A percentile compares a stretch with the other conserved stretches of the same genome.
phyloP scores from a whole-genome alignment of 2,329 filamentous ascomycete genomes.

The Didymella pinodella region DNA sequence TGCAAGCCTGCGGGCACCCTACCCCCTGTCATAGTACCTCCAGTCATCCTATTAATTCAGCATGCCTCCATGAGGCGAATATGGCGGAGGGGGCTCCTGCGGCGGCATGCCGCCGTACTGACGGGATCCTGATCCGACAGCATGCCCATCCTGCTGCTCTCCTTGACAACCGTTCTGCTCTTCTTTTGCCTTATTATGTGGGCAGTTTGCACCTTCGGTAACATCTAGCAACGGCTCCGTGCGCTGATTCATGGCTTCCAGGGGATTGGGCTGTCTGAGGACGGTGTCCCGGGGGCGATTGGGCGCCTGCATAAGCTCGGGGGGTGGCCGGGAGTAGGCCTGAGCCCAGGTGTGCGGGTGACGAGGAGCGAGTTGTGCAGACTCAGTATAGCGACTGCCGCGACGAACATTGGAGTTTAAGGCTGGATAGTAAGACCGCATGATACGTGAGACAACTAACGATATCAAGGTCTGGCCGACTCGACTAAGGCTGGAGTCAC shows the following conservation, averaged over 20 bases:
- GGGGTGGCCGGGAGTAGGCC: not conserved
- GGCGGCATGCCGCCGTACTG: not conserved
- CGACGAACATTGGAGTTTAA: not conserved
- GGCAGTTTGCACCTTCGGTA: not conserved
- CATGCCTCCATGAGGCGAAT: not conserved
- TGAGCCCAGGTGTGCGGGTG: too few species aligned
- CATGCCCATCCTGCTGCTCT: not conserved
- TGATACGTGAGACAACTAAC: not conserved
- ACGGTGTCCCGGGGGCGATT: not conserved
- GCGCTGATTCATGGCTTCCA: not conserved
- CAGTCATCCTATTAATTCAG: not conserved
- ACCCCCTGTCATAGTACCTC: not conserved
- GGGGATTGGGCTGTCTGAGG: not conserved
- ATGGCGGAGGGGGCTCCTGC: not conserved
- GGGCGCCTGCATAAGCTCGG: not conserved
- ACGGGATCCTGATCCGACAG: not conserved
- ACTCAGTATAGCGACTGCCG: not conserved
- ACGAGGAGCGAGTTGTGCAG: not conserved
- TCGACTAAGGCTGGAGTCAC: too few species aligned
- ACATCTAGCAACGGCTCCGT: not conserved
- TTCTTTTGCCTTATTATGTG: not conserved
- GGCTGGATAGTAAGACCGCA: not conserved
- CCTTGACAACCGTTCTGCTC: not conserved
- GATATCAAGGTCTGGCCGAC: too few species aligned
- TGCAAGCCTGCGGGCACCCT: not conserved